Base-by-base conservation (phyloP, 768 basidiomycete genomes). In the Panellus pusillus region DNA sequence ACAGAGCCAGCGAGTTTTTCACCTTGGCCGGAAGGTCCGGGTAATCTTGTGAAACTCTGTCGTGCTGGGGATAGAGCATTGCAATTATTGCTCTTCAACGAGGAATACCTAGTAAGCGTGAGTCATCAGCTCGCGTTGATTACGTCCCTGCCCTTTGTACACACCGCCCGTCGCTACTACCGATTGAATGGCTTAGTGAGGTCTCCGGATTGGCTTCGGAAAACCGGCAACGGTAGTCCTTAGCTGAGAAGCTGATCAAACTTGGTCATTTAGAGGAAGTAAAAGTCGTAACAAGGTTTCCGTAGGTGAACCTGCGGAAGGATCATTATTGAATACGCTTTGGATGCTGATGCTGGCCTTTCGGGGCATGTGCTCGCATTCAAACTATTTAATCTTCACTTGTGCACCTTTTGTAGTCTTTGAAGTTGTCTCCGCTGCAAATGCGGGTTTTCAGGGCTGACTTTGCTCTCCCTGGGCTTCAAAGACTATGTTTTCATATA, bases 71-170 rank as follows among this genome's bases (percentile, higher is more conserved):
- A 87, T 87, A 85, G 86, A 87, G 84, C 83, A 86, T 86, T 88
- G 86, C 83, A 87, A 87, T 86, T 89, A 87, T 88, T 83, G 86
- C 84, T 87, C 87, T 87, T 89, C 84, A 89, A 87, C 83, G 81
- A 87, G 85, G 86, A 87, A 87, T 88, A 79, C 84, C 84, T 86
- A 86, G 86, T 87, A 88, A 86, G 80, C 81, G 81, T 79, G 81
- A 86, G 84, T 89, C 84, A 87, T 86, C 84, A 88, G 84, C 86
- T 86, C 78, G 80, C 83, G 82, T 87, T 84, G 86, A 88, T 86
- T 87, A 87, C 81, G 85, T 87, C 85, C 85, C 86, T 87, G 86
- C 86, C 85, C 86, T 86, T 86, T 87, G 83, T 87, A 87, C 84
- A 87, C 86, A 87, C 86, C 83, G 83, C 87, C 86, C 80, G 84